Base-by-base conservation (phyloP, 495 filamentous ascomycete genomes). In the Tuber magnatum region DNA sequence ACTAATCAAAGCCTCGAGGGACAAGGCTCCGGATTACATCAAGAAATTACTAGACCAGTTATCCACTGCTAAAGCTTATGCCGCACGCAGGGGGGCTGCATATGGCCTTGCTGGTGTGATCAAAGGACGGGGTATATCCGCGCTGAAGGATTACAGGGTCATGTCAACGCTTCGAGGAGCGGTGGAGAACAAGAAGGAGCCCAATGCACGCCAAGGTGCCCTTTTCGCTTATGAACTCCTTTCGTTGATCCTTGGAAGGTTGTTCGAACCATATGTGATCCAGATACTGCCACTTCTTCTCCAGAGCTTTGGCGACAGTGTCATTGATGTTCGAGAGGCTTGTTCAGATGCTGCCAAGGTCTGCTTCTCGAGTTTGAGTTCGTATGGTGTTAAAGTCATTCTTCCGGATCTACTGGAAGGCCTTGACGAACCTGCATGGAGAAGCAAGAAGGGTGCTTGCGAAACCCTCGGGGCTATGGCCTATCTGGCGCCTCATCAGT, bases 391-490 rank as follows among this genome's bases (percentile, higher is more conserved):
- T 46, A 97, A 97, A 85, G 86, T 94, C 73, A 93, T 99, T 81
- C 85, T 99, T 61, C 95, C 95, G 3, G 97, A 91, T 32, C 88
- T 99, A 7, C 88, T 99, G 35, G 92, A 97, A 77, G 96, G 95
- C 69, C 89, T 99, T 20, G 93, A 97, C 74, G 96, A 99, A 71
- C 88, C 91, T 43, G 95, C 97, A 83, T 99, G 95, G 95, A 90
- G 95, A 80, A 97, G 93, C 85, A 97, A 99, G 83, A 97, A 97
- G 85, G 95, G 95, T 78, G 95, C 95, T 72, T 98, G 95, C 80
- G 95, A 99, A 80, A 88, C 96, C 16, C 88, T 99, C 32, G 95
- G 95, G 81, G 94, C 94, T 73, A 98, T 98, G 94, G 96, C 95
- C 16, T 98, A 99, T 82, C 88, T 99, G 28, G 94, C 97, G 80